Evolutionary conservation across 169 alveolate genomes (phyloP).

Genomic region (Plasmodium relictum): DNA sequence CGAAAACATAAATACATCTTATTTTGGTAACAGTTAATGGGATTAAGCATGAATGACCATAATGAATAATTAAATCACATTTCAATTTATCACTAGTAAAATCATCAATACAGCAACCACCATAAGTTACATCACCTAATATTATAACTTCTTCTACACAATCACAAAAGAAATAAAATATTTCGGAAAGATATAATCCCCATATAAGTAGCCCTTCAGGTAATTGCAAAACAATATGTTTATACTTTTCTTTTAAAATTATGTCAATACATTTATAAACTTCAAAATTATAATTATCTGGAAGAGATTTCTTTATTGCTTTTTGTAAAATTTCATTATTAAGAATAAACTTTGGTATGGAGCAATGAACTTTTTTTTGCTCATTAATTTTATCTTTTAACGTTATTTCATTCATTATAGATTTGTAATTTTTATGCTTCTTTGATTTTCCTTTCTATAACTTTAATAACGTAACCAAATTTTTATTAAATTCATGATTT

Average conservation of each 20-base stretch:
- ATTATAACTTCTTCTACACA: slow-evolving; percentile 84
- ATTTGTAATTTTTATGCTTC: slow-evolving; percentile 1
- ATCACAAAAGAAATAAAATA: slow-evolving; percentile 90
- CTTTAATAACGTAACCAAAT: neutral
- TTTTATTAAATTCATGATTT: too few relatives aligned
- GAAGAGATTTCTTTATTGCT: slow-evolving; percentile 91
- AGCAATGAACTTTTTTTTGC: slow-evolving; percentile 44
- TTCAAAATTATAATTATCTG: slow-evolving; percentile 97
- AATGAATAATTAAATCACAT: slow-evolving; percentile 97
- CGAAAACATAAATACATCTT: slow-evolving; percentile 95
- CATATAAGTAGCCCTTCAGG: slow-evolving; percentile 96
- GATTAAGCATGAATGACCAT: slow-evolving; percentile 98
- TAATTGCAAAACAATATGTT: slow-evolving; percentile 95
- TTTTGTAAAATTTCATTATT: slow-evolving; percentile 78
- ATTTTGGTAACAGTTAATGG: slow-evolving; percentile 93
- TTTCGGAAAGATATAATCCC: slow-evolving; percentile 92
- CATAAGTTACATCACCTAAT: slow-evolving; percentile 97
- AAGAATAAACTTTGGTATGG: slow-evolving; percentile 75
- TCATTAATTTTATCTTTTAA: neutral
- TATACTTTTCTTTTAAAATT: slow-evolving; percentile 86
- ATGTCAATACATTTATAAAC: slow-evolving; percentile 93
- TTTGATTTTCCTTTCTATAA: neutral
- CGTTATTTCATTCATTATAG: slow-evolving; percentile 10
- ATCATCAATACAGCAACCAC: slow-evolving; percentile 99
- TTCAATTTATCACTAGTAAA: slow-evolving; percentile 92